Evolutionary conservation across 2,329 filamentous ascomycete species (phyloP), one percentile per base, ranked within the genome.

Genomic region (Penicillium sp.): DNA sequence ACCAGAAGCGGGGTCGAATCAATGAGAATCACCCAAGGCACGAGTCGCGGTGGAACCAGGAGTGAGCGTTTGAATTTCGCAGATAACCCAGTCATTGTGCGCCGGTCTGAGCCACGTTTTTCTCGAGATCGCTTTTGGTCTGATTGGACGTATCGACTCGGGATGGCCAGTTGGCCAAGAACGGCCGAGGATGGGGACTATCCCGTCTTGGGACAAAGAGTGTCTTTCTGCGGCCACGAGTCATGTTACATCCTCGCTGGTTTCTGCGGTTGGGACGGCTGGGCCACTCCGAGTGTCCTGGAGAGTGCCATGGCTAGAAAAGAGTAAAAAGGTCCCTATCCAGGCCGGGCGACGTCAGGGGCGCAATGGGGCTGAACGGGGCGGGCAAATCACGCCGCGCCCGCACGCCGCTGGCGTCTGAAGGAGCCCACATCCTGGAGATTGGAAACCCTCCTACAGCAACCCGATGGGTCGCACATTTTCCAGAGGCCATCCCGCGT

Each of bases 221-320:
- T 5, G 13, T n/a, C 5, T 22, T 13, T 18, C 11, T 31, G 6
- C 6, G n/a, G 16, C n/a, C 24, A 19, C 46, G 16, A 49, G 46
- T 33, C 46, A 9, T 37, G 49, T 51, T 51, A 24, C 49, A 51
- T 51, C 18, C 10, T 22, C 19, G 35, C 18, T n/a, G 33, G 11
- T 39, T 51, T 51, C 35, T 51, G 49, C 49, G 49, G 35, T 18
- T 36, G 49, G 49, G 49, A 51, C 49, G 49, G 49, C n/a, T 49
- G 22, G 22, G 22, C n/a, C n/a, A n/a, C n/a, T n/a, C 44, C 27
- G 33, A 5, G 11, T 14, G 18, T 18, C 13, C 36, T 14, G 2
- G 27, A 11, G 40, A 43, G 27, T 33, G 16, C 44, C 24, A 16
- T 18, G 44, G 44, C 18, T 18, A 16, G 46, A 36, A 6, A 31